phyloP scores from a whole-genome alignment of 495 filamentous ascomycete species.

The Zalerion maritima region DNA sequence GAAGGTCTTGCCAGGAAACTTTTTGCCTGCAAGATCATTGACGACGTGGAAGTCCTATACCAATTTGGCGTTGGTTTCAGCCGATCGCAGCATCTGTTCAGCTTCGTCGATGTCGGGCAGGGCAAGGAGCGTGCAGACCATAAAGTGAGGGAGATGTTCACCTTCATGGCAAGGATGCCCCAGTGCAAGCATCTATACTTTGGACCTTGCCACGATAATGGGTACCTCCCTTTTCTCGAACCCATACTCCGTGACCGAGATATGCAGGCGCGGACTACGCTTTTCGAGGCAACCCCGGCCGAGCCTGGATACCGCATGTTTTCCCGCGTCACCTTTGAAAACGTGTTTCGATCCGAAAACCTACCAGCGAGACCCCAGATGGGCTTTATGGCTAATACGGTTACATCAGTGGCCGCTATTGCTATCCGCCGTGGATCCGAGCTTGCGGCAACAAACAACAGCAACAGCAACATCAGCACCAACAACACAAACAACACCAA shows the following conservation, averaged over 20 bases:
- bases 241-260: too few species aligned
- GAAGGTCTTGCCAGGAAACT: constrained; percentile 14
- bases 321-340: constrained; percentile 12
- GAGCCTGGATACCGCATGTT: constrained; percentile 19
- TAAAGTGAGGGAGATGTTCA: constrained; percentile 21
- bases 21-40: constrained; percentile 7
- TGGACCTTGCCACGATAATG: constrained; percentile 20
- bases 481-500: neutral
- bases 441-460: too few species aligned
- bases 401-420: neutral
- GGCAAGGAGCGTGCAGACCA: constrained; percentile 30
- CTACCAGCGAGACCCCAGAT: constrained; percentile 6
- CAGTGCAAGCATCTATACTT: constrained; percentile 16
- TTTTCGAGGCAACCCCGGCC: constrained; percentile 22
- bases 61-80: constrained; percentile 17
- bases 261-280: too few species aligned
- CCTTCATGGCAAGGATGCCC: constrained; percentile 16
- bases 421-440: too few species aligned
- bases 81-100: constrained; percentile 16
- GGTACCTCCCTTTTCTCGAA: constrained; percentile 17
- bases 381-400: too few species aligned
- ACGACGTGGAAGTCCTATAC: constrained; percentile 6
- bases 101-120: constrained; percentile 31
- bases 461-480: neutral
- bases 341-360: constrained; percentile 22